Evolutionary conservation across 208 protist species (phyloP).

Genomic region (Crithidia acanthocephali): DNA sequence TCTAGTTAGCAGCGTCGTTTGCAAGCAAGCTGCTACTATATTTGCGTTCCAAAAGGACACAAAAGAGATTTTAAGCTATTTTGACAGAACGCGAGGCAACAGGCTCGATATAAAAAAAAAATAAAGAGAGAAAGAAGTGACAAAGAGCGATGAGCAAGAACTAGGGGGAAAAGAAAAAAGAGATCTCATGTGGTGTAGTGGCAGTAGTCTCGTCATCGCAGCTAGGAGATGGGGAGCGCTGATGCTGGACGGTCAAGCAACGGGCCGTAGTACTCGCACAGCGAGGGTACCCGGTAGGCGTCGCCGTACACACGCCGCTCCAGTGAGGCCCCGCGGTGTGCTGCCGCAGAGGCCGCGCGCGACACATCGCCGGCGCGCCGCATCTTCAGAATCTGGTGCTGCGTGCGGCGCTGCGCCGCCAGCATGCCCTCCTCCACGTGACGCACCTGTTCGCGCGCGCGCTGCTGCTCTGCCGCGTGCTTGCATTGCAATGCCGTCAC

Average conservation of each 20-base stretch:
- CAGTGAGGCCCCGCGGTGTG: slow-evolving; percentile 57
- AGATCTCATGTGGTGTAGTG: too few species aligned
- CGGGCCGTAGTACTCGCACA: slow-evolving; percentile 66
- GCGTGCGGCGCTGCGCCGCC: slow-evolving; percentile 43
- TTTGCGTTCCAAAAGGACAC: not conserved
- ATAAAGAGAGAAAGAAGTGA: not conserved
- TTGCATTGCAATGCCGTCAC: slow-evolving; percentile 17
- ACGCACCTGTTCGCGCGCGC: slow-evolving; percentile 33
- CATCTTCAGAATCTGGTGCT: slow-evolving; percentile 45
- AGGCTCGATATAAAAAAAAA: not conserved
- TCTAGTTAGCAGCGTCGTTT: not conserved
- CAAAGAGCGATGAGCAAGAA: not conserved
- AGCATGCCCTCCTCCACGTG: slow-evolving; percentile 68
- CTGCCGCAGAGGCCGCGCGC: slow-evolving; percentile 29
- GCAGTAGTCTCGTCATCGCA: too few species aligned
- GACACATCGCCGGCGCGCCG: slow-evolving; percentile 20
- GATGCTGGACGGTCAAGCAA: slow-evolving; percentile 26
- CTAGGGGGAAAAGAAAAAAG: too few species aligned
- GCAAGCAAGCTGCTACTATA: too few species aligned
- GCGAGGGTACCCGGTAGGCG: slow-evolving; percentile 48
- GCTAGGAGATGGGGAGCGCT: slow-evolving; percentile 3
- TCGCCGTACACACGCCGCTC: slow-evolving; percentile 55
- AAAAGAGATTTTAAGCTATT: not conserved
- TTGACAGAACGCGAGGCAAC: not conserved
- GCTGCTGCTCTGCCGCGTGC: slow-evolving; percentile 11